Evolutionary conservation across 768 basidiomycete genomes (phyloP), one percentile per base, ranked within the genome.

Genomic region (Cystofilobasidium macerans): DNA sequence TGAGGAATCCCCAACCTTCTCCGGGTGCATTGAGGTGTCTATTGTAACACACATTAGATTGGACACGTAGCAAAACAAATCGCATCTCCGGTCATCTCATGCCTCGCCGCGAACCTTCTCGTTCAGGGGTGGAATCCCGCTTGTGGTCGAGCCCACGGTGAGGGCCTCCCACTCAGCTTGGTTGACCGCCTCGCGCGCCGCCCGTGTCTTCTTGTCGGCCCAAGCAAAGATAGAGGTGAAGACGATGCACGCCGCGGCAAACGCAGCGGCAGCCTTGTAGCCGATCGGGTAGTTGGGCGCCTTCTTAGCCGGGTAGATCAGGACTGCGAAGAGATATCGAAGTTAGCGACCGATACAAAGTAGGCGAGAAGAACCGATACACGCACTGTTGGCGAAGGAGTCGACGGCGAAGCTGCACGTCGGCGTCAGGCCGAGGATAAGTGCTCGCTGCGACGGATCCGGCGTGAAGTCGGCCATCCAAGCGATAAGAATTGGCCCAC

Each of bases 261-360:
- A 70, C 0, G 33, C 71, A 0, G 70, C 54, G 1, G 71, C 68
- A 3, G 70, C 73, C 56, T 72, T 72, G 69, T 71, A 73, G 0
- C 73, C 73, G 36, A 70, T 58, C 14, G 64, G 67, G 48, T 73
- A 73, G 32, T 70, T 56, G 32, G 73, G 73, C 5, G 73, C 73
- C 48, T 71, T 35, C 9, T 61, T 61, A 22, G 73, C 71, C 3
- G 73, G 71, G 63, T 72, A 73, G 42, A 73, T 69, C n/a, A n/a
- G n/a, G n/a, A n/a, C n/a, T n/a, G n/a, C n/a, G n/a, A n/a, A n/a
- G n/a, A n/a, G n/a, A n/a, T n/a, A n/a, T 18, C 20, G 11, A 26
- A n/a, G 7, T n/a, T 51, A n/a, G n/a, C n/a, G n/a, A n/a, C n/a
- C n/a, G n/a, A 11, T 5, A 7, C 24, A 43, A 20, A 11, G 18